phyloP scores from a whole-genome alignment of 1,284 basidiomycete species.

The Chalciporus sp. region DNA sequence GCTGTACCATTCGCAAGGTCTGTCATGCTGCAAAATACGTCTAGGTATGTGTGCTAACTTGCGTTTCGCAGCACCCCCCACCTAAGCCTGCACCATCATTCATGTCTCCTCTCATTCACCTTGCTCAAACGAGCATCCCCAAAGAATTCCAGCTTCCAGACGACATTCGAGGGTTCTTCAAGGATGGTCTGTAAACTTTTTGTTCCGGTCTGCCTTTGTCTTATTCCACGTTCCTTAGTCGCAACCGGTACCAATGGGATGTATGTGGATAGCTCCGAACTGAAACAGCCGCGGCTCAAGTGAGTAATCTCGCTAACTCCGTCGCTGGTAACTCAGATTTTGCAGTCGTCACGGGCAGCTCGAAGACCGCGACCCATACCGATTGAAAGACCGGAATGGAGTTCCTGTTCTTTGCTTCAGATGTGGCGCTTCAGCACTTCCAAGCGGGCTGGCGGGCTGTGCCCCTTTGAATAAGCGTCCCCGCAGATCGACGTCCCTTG shows the following conservation, averaged over 20 bases:
- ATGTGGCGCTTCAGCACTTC: slow-evolving; percentile 82
- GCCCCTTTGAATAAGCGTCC: slow-evolving; percentile 57
- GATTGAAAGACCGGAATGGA: slow-evolving; percentile 85
- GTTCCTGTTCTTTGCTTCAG: slow-evolving; percentile 85
- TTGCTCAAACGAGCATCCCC: slow-evolving; percentile 66
- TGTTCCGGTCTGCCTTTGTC: slow-evolving; percentile 11
- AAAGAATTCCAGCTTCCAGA: slow-evolving; percentile 89
- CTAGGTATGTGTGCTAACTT: slow-evolving; percentile 15
- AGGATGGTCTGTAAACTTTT: slow-evolving; percentile 62
- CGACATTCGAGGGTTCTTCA: slow-evolving; percentile 86
- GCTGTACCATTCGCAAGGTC: slow-evolving; percentile 72
- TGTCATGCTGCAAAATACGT: slow-evolving; percentile 26
- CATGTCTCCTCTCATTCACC: slow-evolving; percentile 69
- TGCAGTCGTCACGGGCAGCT: slow-evolving; percentile 84
- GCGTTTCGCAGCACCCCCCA: slow-evolving; percentile 57
- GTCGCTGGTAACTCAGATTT: slow-evolving; percentile 14
- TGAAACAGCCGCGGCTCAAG: slow-evolving; percentile 80
- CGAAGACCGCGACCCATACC: slow-evolving; percentile 91
- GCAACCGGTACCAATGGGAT: slow-evolving; percentile 71
- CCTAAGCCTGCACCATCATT: slow-evolving; percentile 60
- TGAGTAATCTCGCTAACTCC: slow-evolving; percentile 34
- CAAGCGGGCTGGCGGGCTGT: slow-evolving; percentile 47
- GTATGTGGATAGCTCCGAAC: slow-evolving; percentile 77
- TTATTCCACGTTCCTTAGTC: slow-evolving; percentile 48
- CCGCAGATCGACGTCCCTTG: slow-evolving; percentile 47